Conservation (phyloP, 2,329 filamentous ascomycete species). For the Blastomyces gilchristii region DNA sequence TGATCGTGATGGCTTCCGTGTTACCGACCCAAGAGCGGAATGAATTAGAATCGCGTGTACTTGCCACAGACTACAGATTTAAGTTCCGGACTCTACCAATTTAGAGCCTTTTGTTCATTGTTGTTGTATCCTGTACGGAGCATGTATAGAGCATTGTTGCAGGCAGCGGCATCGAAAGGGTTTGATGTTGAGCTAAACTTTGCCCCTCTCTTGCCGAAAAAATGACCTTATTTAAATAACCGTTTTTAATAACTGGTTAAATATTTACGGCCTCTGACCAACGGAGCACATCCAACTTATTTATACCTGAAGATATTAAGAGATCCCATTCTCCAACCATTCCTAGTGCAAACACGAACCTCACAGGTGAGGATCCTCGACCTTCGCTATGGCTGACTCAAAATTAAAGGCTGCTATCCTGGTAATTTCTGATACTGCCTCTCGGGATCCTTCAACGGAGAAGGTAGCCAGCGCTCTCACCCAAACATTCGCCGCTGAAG, state of each 20-base stretch:
- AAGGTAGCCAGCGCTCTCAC: slow-evolving; percentile 57
- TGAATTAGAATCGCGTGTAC: neutral
- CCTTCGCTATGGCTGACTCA: slow-evolving; percentile 21
- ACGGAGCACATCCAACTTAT: slow-evolving; percentile 6
- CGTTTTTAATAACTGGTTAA: no score
- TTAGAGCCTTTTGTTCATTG: neutral
- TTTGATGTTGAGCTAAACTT: neutral
- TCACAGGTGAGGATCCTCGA: slow-evolving; percentile 5
- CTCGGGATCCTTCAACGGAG: slow-evolving; percentile 68
- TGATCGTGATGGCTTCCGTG: neutral
- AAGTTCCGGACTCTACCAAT: neutral
- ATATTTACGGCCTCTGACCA: neutral
- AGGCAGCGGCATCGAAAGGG: neutral
- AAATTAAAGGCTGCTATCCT: slow-evolving; percentile 64
- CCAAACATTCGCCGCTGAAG: slow-evolving; percentile 57
- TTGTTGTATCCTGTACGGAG: neutral
- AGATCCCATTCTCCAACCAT: neutral
- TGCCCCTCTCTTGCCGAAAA: neutral
- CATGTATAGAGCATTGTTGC: neutral
- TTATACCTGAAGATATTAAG: neutral
- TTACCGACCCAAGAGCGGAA: neutral
- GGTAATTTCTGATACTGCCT: slow-evolving; percentile 83
- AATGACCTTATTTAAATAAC: no score
- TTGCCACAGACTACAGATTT: neutral
- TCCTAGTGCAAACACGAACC: neutral